Base-by-base conservation (phyloP, 1,284 basidiomycete genomes). In the Cutaneotrichosporon dermatis region DNA sequence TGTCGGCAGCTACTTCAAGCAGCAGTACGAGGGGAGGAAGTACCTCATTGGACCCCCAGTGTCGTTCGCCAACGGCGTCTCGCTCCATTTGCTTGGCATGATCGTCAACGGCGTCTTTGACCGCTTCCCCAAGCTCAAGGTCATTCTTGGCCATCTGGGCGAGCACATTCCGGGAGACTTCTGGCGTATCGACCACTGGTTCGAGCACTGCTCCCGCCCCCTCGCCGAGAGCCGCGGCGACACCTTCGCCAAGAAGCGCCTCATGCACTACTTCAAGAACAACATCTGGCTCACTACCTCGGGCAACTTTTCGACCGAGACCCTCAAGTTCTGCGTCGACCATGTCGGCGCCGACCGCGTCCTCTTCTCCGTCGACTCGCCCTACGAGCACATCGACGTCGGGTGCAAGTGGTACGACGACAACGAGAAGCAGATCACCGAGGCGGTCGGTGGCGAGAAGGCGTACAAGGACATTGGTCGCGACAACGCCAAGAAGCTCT, bases 71-170 rank as follows among this genome's bases (percentile, higher is more conserved):
- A 75, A 73, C 63, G 72, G 72, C 37, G 74, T 75, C 42, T 70
- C 69, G 4, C 65, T 70, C 10, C 74, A 75, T 57, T 50, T 75
- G 15, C 69, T 74, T 53, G 73, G 71, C 36, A 70, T 75, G 69
- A 71, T 75, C 51, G 66, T 69, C 65, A 75, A 75, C 62, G 74
- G 74, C 42, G 74, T 75, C 15, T 75, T 75, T 39, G 74, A 75
- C 68, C 70, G 74, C 25, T 70, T 72, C 64, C 74, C 72, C 13
- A 75, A 75, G 67, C 73, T 75, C 62, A 71, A 72, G 64, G 67
- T 75, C 57, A 75, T 75, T 42, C 69, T 75, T n/a, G 73, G 73
- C 37, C 73, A 75, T 65, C 68, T 75, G 12, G 73, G 73, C 63
- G 73, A 75, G 63, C 72, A 74, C 62, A 69, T 75, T 44, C 71